Percentiles rank a stretch among this genome's conserved stretches.
Evolutionary conservation across 495 filamentous ascomycete genomes (phyloP).

Genomic region (Tuber calosporum): DNA sequence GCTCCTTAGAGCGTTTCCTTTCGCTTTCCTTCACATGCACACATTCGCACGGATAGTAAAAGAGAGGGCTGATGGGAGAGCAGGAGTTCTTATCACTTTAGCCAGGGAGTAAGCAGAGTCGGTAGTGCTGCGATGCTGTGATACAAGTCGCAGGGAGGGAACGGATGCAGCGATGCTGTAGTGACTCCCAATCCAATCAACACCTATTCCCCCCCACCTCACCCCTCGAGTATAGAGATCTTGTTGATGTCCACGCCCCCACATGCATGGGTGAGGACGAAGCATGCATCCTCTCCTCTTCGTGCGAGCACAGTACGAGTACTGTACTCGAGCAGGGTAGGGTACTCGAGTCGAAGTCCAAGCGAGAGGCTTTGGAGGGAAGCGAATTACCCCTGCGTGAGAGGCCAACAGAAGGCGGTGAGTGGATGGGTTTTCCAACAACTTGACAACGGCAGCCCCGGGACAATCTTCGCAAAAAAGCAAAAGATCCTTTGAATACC

Average conservation of each 20-base stretch:
- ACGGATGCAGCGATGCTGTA: conserved; percentile 4
- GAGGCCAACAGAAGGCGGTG: conserved; percentile 14
- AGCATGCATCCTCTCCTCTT: conserved; percentile 1
- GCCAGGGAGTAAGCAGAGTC: background rate
- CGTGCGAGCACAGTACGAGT: conserved; percentile 19
- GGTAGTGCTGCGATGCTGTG: conserved; percentile 8
- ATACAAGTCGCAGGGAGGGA: background rate
- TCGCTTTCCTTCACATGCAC: conserved; percentile 31
- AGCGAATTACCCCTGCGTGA: conserved; percentile 36
- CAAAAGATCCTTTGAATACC: conserved; percentile 1
- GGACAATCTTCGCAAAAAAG: conserved; percentile 16
- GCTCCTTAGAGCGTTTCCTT: conserved; percentile 33
- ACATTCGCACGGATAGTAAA: conserved; percentile 8
- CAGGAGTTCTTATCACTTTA: conserved; percentile 26
- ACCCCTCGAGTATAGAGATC: background rate
- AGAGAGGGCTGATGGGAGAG: conserved; percentile 15
- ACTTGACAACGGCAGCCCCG: conserved; percentile 1
- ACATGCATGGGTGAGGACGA: background rate
- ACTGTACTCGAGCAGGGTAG: too few relatives aligned
- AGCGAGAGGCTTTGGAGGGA: conserved; percentile 27
- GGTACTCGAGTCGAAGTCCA: too few relatives aligned
- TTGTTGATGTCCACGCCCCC: background rate
- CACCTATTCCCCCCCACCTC: background rate
- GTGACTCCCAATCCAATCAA: conserved; percentile 17
- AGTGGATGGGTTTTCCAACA: conserved; percentile 23